Base-by-base conservation (phyloP, 345 rosid species). In the Lepidium africanum region DNA sequence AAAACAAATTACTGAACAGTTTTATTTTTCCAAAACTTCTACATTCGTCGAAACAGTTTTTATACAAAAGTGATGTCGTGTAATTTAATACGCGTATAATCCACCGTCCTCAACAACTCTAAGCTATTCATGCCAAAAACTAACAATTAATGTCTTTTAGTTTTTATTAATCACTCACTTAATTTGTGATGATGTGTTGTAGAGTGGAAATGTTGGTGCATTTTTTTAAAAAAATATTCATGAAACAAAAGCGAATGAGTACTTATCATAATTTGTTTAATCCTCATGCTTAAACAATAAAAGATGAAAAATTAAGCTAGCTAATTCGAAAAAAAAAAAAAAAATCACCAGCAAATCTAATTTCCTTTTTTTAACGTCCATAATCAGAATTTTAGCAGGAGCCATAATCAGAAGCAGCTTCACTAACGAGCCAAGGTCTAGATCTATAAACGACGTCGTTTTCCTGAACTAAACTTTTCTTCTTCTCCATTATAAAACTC, bases 401-500 rank as follows among this genome's bases (percentile, higher is more conserved):
- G 41, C 40, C 25, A 32, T 4, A 53, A 6, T 39, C 40, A 32
- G 12, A 46, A 19, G 17, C 3, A 3, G 37, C 6, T 14, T 6
- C 17, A 53, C 23, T 13, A 53, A 54, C 1, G 25, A 54, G 14
- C 3, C 15, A n/a, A 55, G 9, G 42, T 55, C 21, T 17, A 9
- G 30, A 47, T 17, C 13, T 2, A 19, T 5, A n/a, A 11, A 38
- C 68, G 57, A 21, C 42, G 70, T 37, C 70, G 70, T 47, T 72
- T 54, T 64, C 59, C 0, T 3, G 17, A 21, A 32, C 6, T 47
- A 33, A 53, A 4, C 4, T 10, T 3, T 1, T 72, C 52, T 64
- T 72, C 71, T 32, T 56, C 53, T 65, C 40, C 67, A 50, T 41
- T 5, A 66, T 73, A 25, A 59, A 66, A 1, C 46, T 27, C 16